Percentiles rank a stretch among this genome's conserved stretches.
Conservation (phyloP, 306 rosid genomes). For the Arachis stenosperma region DNA sequence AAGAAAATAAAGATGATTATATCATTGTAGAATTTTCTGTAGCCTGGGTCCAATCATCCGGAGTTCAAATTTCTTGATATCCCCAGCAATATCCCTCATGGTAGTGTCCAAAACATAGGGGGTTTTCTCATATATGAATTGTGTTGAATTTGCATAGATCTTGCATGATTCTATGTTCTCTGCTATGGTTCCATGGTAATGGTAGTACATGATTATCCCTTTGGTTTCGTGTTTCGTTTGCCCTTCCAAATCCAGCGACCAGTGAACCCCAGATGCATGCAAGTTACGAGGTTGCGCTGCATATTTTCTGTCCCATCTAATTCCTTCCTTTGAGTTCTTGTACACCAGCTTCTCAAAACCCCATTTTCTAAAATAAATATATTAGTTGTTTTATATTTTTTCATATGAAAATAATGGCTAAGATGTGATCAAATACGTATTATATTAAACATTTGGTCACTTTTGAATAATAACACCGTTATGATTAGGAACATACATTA, state of each 20-base stretch:
- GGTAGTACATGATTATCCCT: slow-evolving; percentile 68
- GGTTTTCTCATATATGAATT: slow-evolving; percentile 15
- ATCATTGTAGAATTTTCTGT: slow-evolving; percentile 56
- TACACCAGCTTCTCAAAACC: slow-evolving; percentile 43
- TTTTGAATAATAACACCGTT: too few relatives aligned
- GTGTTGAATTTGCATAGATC: slow-evolving; percentile 46
- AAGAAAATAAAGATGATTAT: background rate
- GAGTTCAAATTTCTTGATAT: slow-evolving; percentile 75
- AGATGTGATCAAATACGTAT: background rate
- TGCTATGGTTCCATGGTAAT: slow-evolving; percentile 82
- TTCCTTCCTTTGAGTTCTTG: slow-evolving; percentile 27
- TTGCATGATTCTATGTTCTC: slow-evolving; percentile 67
- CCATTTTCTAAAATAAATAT: slow-evolving; percentile 35
- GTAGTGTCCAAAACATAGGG: slow-evolving; percentile 43
- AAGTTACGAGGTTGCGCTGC: slow-evolving; percentile 38
- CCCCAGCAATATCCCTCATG: slow-evolving; percentile 49
- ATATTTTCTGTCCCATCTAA: slow-evolving; percentile 40
- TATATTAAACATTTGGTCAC: background rate
- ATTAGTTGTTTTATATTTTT: too few relatives aligned
- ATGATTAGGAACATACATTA: too few relatives aligned
- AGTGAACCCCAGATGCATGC: slow-evolving; percentile 77
- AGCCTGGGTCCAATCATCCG: slow-evolving; percentile 74
- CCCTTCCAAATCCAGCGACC: slow-evolving; percentile 67
- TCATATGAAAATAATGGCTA: too few relatives aligned
- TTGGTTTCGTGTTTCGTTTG: slow-evolving; percentile 76